Percentiles rank a stretch among this genome's conserved stretches.
Conservation (phyloP, 306 rosid species). For the Prinsepia uniflora region DNA sequence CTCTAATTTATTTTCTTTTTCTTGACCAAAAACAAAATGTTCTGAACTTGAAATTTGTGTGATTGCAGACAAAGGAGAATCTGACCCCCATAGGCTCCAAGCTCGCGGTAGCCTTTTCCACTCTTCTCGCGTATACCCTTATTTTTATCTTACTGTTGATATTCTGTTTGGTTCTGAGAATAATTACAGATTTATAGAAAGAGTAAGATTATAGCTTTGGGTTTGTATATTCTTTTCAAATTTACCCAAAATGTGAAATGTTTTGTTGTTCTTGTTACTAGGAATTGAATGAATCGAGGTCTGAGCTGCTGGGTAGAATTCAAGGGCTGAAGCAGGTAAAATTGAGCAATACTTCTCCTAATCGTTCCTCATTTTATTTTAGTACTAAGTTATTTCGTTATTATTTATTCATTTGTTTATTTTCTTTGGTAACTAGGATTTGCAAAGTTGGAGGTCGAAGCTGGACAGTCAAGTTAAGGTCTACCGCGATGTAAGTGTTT, state of each 20-base stretch:
- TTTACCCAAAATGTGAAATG: neutral
- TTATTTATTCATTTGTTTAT: constrained; percentile 8
- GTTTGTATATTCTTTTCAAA: neutral
- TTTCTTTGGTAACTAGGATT: constrained; percentile 50
- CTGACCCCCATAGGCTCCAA: constrained; percentile 58
- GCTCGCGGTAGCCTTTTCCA: constrained; percentile 46
- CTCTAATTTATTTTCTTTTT: neutral
- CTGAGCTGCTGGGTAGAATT: constrained; percentile 77
- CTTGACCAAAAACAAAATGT: neutral
- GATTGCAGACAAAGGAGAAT: constrained; percentile 67
- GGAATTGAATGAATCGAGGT: constrained; percentile 89
- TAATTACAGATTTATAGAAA: neutral
- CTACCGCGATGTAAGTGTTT: constrained; percentile 73
- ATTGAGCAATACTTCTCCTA: neutral
- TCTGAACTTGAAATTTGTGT: neutral
- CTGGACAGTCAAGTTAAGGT: constrained; percentile 81
- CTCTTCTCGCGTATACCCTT: too few relatives aligned
- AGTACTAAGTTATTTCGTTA: neutral
- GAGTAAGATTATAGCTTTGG: neutral
- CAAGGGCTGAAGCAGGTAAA: constrained; percentile 82
- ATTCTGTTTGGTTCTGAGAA: constrained; percentile 7
- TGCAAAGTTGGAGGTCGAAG: constrained; percentile 89
- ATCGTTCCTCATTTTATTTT: neutral
- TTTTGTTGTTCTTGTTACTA: constrained; percentile 27
- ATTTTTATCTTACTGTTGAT: neutral